Base-by-base conservation (phyloP, 2,329 filamentous ascomycete genomes). In the Aspergillus sp. region DNA sequence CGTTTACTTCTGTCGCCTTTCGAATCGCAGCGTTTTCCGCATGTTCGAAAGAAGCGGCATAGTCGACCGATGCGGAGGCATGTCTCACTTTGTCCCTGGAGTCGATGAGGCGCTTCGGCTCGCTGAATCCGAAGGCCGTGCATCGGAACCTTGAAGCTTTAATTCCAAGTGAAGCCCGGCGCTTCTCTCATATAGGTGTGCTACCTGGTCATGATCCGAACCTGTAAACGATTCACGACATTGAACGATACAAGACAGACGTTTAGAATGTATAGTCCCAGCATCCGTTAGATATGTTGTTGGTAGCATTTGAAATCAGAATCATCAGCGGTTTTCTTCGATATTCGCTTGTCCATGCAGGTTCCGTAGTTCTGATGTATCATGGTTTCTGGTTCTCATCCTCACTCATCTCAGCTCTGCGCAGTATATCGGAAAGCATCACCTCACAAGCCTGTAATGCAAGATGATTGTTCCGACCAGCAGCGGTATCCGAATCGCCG, bases 31-130 rank as follows among this genome's bases (percentile, higher is more conserved):
- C 2, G 89, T 96, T 0, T 94, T 90, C 82, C 78, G 82, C 54
- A 80, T 92, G 56, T 91, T 98, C 78, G 81, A 87, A 57, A 82
- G 85, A 57, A 92, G 90, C 67, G 94, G 95, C 3, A 97, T 99
- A 66, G 85, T 97, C 1, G 91, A 91, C 1, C 81, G 90, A 55
- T 91, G 89, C 60, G 94, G 94, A 2, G 94, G 93, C 0, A 82
- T 85, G 71, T 76, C 82, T 1, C 88, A 95, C 68, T 97, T 97
- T 75, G 90, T 96, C 8, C 82, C 85, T 23, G 89, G 91, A 66
- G 92, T 98, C 1, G 88, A 92, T 55, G 91, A 96, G 73, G 95
- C 95, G 2, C 76, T 99, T 67, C 85, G 88, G 55, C 80, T 93
- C 80, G 91, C 90, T 0, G 93, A 97, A 78, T 81, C 87, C 9